Evolutionary conservation across 768 basidiomycete genomes (phyloP), one percentile per base, ranked within the genome.

Genomic region (Trametes punicea): DNA sequence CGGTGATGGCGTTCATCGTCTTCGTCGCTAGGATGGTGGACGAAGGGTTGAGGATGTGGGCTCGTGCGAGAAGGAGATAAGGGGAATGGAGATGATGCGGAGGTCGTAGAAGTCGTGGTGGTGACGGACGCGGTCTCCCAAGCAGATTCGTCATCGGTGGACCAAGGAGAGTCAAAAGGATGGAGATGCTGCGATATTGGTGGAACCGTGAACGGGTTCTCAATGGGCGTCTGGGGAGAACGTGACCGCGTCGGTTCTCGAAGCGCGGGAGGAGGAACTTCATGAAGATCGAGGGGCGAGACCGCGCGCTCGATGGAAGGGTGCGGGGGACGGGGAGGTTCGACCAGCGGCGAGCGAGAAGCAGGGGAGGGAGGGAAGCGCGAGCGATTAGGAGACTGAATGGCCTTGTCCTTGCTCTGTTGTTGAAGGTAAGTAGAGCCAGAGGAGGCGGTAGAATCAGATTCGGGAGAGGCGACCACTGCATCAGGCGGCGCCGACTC

Each of bases 81-180:
- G 0, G 67, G 67, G 27, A 70, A 75, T 25, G 67, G 74, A 9
- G 72, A 71, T 15, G 67, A 73, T 15, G 76, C 76, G 7, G 84
- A 80, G 3, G 81, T 81, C 10, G 81, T 82, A 15, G 86, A 85
- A 8, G 80, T 74, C 8, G 83, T 79, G 3, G 85, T 86, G 1
- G 80, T 77, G 13, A 73, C 75, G 16, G 88, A 90, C 29, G 81
- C 82, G 2, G 85, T 82, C 58, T 89, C 88, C 85, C 87, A 89
- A 33, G 78, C 79, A 6, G 84, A 88, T 55, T 90, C 87, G 61
- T 88, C 88, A 55, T 90, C 88, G 2, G 85, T 87, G 15, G 85
- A 81, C 83, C 84, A 89, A 1, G 86, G 80, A 0, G 87, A 87
- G 51, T 61, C 52, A 46, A 63, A 6, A 64, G 38, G 74, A 55